These are phyloP conservation scores for Xerocomellus amylosporus DNA, from an alignment of 768 basidiomycete species.

Conservation along the genomic window DNA sequence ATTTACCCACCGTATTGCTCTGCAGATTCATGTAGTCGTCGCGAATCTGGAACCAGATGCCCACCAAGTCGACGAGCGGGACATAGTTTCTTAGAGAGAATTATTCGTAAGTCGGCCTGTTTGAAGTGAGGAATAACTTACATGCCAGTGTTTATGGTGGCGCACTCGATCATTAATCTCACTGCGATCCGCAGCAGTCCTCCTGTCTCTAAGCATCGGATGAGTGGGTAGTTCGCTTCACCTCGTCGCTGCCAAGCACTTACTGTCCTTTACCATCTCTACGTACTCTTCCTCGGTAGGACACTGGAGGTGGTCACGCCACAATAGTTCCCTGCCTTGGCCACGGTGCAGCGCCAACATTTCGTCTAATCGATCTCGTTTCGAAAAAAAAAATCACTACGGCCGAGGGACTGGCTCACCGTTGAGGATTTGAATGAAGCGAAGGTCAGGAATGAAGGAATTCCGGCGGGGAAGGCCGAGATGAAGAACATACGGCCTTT, in stretches of 20 bases:
- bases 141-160: conserved; percentile 57
- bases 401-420: conserved; percentile 40
- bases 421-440: conserved; percentile 72
- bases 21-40: conserved; percentile 50
- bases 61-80: conserved; percentile 54
- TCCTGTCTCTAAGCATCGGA: conserved; percentile 71
- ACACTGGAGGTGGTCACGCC: conserved; percentile 87
- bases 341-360: conserved; percentile 86
- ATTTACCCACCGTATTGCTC: conserved; percentile 18
- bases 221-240: not conserved
- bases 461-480: conserved; percentile 20
- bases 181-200: conserved; percentile 88
- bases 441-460: conserved; percentile 28
- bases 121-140: conserved; percentile 32
- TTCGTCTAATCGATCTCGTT: conserved; percentile 42
- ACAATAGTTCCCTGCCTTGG: conserved; percentile 89
- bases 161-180: conserved; percentile 92
- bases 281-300: conserved; percentile 95
- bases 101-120: not conserved
- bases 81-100: conserved; percentile 44
- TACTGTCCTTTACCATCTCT: conserved; percentile 94
- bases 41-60: conserved; percentile 57
- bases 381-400: not conserved
- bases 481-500: conserved; percentile 37
- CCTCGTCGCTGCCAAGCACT: conserved; percentile 12